Evolutionary conservation across 2,329 filamentous ascomycete species (phyloP).

Genomic region (Thelonectria rubi): DNA sequence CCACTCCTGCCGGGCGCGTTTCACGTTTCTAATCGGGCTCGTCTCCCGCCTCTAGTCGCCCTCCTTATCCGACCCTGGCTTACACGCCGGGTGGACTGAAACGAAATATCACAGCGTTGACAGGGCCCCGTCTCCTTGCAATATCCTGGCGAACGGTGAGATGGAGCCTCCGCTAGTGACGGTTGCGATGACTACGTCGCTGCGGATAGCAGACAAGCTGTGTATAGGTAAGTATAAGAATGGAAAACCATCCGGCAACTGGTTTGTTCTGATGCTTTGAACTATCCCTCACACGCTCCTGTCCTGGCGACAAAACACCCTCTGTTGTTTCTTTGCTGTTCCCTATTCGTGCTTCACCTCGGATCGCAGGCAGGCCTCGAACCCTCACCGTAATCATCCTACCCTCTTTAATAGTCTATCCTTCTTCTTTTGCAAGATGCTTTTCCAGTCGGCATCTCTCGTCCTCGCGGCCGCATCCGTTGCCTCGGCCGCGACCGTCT

Average conservation of each 20-base stretch:
- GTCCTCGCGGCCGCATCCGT: constrained; percentile 34
- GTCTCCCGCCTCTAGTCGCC: not conserved
- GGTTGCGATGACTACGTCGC: not conserved
- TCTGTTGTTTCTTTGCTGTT: constrained; percentile 1
- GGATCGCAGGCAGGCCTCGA: constrained; percentile 13
- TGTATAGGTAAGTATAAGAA: not conserved
- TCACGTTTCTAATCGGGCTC: constrained; percentile 9
- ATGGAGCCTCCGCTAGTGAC: not conserved
- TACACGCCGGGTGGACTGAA: constrained; percentile 6
- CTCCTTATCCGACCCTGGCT: not conserved
- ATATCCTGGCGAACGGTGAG: constrained; percentile 16
- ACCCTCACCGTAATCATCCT: not conserved
- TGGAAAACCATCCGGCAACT: not conserved
- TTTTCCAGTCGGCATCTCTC: constrained; percentile 23
- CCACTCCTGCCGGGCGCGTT: not conserved
- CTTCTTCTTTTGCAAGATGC: constrained; percentile 21
- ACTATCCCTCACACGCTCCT: constrained; percentile 6
- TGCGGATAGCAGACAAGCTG: not conserved
- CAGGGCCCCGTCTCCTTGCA: not conserved
- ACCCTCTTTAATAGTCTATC: not conserved
- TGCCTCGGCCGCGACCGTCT: constrained; percentile 41
- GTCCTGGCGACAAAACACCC: constrained; percentile 14
- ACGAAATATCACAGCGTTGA: not conserved
- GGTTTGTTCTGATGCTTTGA: not conserved
- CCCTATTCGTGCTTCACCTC: not conserved